Evolutionary conservation across 1,284 basidiomycete genomes (phyloP), one percentile per base, ranked within the genome.

Genomic region (Melampsora larici-populina): DNA sequence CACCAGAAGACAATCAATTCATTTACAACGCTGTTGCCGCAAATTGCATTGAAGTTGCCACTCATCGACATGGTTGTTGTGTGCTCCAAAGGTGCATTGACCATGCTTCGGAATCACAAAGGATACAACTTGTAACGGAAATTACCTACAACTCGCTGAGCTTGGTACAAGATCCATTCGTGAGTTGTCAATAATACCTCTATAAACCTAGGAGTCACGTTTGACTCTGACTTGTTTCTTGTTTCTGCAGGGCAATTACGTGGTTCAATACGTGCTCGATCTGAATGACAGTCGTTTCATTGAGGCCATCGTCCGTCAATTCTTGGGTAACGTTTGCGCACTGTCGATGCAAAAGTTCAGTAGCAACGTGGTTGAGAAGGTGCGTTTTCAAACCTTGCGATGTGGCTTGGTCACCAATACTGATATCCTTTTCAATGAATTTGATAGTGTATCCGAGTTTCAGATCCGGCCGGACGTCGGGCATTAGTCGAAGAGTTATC

Each of bases 11-110:
- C 85, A 99, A 99, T 85, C 95, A 94, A 90, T 99, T 99, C 86
- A 99, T 99, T 83, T 99, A 99, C 86, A 98, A 99, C 82, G 97
- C 97, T 75, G 97, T 99, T 58, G 97, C 97, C 43, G 92, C 93
- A 46, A 97, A 99, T 86, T 97, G 97, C 82, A 94, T 99, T 75
- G 97, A 99, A 86, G 97, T 99, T 78, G 97, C 97, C 18, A 99
- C 97, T 66, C 97, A 99, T 84, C 93, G 97, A 80, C 97, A 99
- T 82, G 97, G 97, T 18, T 99, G 97, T 86, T 99, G 97, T 84
- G 97, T 99, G 70, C 87, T 99, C 64, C 97, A 99, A 86, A 89
- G 97, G 79, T 99, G 96, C 86, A 94, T 99, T 81, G 97, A 99
- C 84, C 97, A 99, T 83, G 97, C 97, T 1, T 96, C 94, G 1